These are phyloP conservation scores for Aspergillus aculeatus DNA, from an alignment of 2,329 filamentous ascomycete species.

Conservation along the genomic window DNA sequence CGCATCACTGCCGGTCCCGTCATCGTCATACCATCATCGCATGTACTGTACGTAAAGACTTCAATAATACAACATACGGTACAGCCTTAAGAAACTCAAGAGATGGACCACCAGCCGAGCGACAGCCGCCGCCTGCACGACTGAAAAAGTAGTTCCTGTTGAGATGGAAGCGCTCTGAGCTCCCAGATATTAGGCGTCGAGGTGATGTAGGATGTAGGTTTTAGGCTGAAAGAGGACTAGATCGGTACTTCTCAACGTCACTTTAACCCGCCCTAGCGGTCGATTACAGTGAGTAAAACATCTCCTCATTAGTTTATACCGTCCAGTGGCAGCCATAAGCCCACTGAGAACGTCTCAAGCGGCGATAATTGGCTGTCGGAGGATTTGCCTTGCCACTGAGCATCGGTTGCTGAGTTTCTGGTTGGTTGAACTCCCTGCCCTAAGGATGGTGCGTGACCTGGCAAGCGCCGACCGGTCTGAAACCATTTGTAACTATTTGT, in stretches of 20 bases:
- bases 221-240: conserved; percentile 14
- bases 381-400: conserved; percentile 21
- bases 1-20: not conserved
- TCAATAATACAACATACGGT: not conserved
- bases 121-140: conserved; percentile 7
- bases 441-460: conserved; percentile 25
- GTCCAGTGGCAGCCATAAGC: conserved; percentile 14
- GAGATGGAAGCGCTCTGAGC: not conserved
- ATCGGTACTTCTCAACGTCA: conserved; percentile 16
- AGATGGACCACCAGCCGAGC: not conserved
- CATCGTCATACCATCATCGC: not conserved
- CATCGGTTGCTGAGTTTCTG: conserved; percentile 16
- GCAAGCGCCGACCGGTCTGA: conserved; percentile 15
- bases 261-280: conserved; percentile 14
- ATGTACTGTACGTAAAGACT: not conserved
- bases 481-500: conserved; percentile 3
- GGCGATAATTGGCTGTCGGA: conserved; percentile 14
- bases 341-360: conserved; percentile 6
- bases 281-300: conserved; percentile 7
- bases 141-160: not conserved
- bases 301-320: conserved; percentile 11
- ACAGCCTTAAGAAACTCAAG: no score
- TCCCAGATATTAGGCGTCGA: conserved; percentile 10
- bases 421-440: conserved; percentile 16
- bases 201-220: conserved; percentile 5